A percentile compares a stretch with the other conserved stretches of the same genome.
phyloP scores from a whole-genome alignment of 2,329 filamentous ascomycete genomes.

The Neoscytalidium dimidiatum region DNA sequence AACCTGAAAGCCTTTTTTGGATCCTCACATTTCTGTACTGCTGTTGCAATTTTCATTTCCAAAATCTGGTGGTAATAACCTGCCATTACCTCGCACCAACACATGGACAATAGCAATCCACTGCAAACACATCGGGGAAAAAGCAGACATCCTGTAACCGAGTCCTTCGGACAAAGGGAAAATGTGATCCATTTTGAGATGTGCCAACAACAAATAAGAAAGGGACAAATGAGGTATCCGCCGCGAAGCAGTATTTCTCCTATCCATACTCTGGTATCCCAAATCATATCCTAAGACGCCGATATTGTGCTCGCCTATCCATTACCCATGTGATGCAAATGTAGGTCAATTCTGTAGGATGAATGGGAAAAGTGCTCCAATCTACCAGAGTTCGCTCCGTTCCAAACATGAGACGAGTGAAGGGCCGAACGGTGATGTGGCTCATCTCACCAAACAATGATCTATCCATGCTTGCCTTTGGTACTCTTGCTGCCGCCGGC shows the following conservation, averaged over 20 bases:
- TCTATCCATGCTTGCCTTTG: conserved; percentile 6
- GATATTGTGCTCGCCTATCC: background rate
- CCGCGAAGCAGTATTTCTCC: background rate
- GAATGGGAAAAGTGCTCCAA: background rate
- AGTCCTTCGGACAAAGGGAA: background rate
- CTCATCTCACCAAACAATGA: background rate
- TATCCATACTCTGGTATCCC: conserved; percentile 2
- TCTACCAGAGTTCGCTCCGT: background rate
- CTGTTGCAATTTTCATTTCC: too few relatives aligned
- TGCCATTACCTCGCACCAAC: too few relatives aligned
- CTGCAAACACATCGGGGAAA: background rate
- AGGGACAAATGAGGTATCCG: background rate
- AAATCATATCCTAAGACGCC: background rate
- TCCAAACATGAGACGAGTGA: background rate
- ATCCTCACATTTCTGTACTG: too few relatives aligned
- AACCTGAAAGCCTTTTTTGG: too few relatives aligned
- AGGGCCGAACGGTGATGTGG: background rate
- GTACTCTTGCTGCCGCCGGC: background rate
- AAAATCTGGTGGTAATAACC: too few relatives aligned
- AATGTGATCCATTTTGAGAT: background rate
- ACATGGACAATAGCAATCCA: too few relatives aligned
- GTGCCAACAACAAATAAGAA: background rate
- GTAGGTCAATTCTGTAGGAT: too few relatives aligned
- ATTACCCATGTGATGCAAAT: background rate
- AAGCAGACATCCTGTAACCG: background rate